A percentile compares a stretch with the other conserved stretches of the same genome.
These are phyloP conservation scores for Areca catechu DNA, from an alignment of 176 grass and related monocot species.

Conservation along the genomic window DNA sequence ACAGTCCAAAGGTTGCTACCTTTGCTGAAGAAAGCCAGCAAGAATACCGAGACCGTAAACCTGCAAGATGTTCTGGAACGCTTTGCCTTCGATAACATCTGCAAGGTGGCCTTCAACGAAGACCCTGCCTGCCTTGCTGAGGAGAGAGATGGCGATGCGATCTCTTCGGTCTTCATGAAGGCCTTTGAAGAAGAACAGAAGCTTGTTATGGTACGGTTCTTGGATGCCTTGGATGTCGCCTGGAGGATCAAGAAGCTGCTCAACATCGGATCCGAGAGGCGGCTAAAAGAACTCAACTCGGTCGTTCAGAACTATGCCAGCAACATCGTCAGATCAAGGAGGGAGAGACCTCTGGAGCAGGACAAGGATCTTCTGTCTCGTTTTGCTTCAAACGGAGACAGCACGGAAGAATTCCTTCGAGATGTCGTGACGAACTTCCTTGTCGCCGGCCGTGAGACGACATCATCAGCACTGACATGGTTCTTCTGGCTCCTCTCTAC, in stretches of 20 bases:
- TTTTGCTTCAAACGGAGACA: constrained; percentile 26
- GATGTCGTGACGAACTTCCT: constrained; percentile 63
- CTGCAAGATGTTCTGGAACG: constrained; percentile 56
- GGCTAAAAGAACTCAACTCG: constrained; percentile 21
- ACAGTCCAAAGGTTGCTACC: constrained; percentile 36
- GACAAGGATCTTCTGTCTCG: constrained; percentile 47
- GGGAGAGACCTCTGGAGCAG: constrained; percentile 3
- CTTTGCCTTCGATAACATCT: constrained; percentile 68
- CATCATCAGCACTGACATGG: constrained; percentile 61
- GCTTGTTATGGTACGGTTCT: constrained; percentile 31
- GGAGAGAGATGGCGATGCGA: not conserved
- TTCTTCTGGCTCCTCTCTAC: constrained; percentile 68
- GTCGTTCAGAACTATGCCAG: constrained; percentile 36
- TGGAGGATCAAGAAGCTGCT: constrained; percentile 58
- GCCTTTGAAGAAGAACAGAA: constrained; percentile 32
- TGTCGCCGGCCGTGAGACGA: constrained; percentile 57
- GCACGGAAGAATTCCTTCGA: constrained; percentile 39
- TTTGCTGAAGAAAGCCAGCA: constrained; percentile 12
- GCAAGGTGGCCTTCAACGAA: constrained; percentile 44
- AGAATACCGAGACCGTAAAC: constrained; percentile 22
- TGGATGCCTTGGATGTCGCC: constrained; percentile 25
- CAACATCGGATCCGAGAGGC: constrained; percentile 33
- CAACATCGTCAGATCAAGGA: constrained; percentile 25
- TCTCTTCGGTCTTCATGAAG: constrained; percentile 27
- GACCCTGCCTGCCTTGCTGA: constrained; percentile 45